Evolutionary conservation across 2,329 filamentous ascomycete genomes (phyloP).

Genomic region (Annulohypoxylon truncatum): DNA sequence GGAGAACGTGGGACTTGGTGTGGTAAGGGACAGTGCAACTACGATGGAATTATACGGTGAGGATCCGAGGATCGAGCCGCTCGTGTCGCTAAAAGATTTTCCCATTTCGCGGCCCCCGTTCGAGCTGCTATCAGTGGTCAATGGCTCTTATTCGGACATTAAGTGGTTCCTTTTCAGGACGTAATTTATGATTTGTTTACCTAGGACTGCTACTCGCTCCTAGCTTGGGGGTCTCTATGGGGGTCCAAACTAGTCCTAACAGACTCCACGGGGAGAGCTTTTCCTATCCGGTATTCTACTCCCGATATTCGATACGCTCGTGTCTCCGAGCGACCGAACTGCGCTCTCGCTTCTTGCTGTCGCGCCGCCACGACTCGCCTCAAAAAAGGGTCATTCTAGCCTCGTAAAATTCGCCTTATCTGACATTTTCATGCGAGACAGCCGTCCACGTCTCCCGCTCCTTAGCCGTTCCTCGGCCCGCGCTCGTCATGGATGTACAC

Average conservation of each 20-base stretch:
- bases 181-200: slow-evolving; percentile 43
- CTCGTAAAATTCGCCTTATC: slow-evolving; percentile 13
- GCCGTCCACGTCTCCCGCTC: slow-evolving; percentile 18
- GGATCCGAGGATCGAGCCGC: slow-evolving; percentile 45
- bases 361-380: slow-evolving; percentile 7
- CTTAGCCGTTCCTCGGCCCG: slow-evolving; percentile 13
- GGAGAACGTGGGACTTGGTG: slow-evolving; percentile 18
- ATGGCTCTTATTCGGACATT: slow-evolving; percentile 49
- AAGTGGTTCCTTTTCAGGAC: slow-evolving; percentile 40
- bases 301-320: slow-evolving; percentile 38
- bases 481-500: not conserved
- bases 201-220: too few species aligned
- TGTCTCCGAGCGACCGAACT: slow-evolving; percentile 40
- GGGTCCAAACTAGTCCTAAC: slow-evolving; percentile 10
- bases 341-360: slow-evolving; percentile 20
- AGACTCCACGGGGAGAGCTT: slow-evolving; percentile 26
- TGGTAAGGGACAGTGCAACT: not conserved
- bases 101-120: slow-evolving; percentile 41
- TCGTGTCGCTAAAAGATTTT: slow-evolving; percentile 44
- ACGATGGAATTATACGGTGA: slow-evolving; percentile 24
- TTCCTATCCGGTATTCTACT: slow-evolving; percentile 30
- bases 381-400: slow-evolving; percentile 16
- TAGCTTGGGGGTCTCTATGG: slow-evolving; percentile 19
- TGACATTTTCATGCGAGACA: slow-evolving; percentile 26
- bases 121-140: slow-evolving; percentile 41